These are phyloP conservation scores for Bimuria novae-zelandiae DNA, from an alignment of 2,329 filamentous ascomycete genomes.

Conservation along the genomic window DNA sequence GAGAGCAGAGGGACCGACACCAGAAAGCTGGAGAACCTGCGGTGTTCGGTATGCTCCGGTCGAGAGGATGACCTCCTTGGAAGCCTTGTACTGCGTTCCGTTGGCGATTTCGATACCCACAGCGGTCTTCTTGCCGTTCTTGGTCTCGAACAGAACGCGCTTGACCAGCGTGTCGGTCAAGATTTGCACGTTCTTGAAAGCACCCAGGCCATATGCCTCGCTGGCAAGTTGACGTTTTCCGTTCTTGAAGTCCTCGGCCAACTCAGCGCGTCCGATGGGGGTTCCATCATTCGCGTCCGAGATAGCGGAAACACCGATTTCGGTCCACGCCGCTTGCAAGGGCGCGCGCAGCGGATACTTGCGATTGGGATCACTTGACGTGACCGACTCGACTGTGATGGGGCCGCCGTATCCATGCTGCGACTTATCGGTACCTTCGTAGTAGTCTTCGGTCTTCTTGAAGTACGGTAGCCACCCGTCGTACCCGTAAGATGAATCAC, in stretches of 20 bases:
- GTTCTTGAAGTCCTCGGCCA: slow-evolving; percentile 11
- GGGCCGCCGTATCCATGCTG: slow-evolving; percentile 21
- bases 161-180: slow-evolving; percentile 9
- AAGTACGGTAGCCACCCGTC: slow-evolving; percentile 23
- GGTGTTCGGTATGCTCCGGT: slow-evolving; percentile 29
- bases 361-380: slow-evolving; percentile 1
- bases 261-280: slow-evolving; percentile 8
- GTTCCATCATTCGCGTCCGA: slow-evolving; percentile 8
- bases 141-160: background rate
- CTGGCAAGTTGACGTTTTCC: slow-evolving; percentile 9
- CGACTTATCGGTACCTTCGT: background rate
- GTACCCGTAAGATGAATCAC: slow-evolving; percentile 21
- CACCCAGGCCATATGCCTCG: slow-evolving; percentile 7
- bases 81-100: background rate
- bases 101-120: background rate
- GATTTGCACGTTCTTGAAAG: slow-evolving; percentile 1
- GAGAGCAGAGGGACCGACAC: slow-evolving; percentile 41
- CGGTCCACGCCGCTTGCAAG: background rate
- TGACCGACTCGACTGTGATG: slow-evolving; percentile 9
- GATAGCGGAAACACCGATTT: slow-evolving; percentile 2
- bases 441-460: slow-evolving; percentile 12
- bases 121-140: background rate
- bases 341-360: slow-evolving; percentile 6
- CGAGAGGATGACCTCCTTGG: slow-evolving; percentile 27
- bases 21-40: slow-evolving; percentile 26